Conservation (phyloP, 2,329 filamentous ascomycete genomes). For the Plenodomus lindquistii region DNA sequence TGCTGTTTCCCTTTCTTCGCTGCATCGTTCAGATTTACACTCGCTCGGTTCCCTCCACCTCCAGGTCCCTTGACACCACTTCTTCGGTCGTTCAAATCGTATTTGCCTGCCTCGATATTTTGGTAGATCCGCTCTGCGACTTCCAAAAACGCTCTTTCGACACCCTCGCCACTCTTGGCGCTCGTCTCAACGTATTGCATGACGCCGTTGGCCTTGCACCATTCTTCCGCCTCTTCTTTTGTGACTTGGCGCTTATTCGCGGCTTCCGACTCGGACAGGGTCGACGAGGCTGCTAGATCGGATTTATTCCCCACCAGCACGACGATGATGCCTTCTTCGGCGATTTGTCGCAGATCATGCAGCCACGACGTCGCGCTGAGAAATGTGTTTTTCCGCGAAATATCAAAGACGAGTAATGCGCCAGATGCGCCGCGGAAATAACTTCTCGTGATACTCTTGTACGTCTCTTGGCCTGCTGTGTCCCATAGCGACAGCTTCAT, state of each 20-base stretch:
- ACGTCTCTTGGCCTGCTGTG: slow-evolving; percentile 94
- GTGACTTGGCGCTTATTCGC: slow-evolving; percentile 78
- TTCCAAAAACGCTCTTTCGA: slow-evolving; percentile 89
- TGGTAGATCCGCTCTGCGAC: slow-evolving; percentile 95
- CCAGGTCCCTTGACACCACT: slow-evolving; percentile 81
- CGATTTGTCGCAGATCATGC: slow-evolving; percentile 89
- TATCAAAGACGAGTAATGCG: slow-evolving; percentile 90
- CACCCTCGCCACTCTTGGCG: slow-evolving; percentile 92
- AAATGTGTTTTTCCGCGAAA: slow-evolving; percentile 83
- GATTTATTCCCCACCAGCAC: slow-evolving; percentile 95
- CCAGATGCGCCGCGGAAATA: slow-evolving; percentile 85
- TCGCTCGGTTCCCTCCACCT: slow-evolving; percentile 50
- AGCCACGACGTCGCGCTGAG: slow-evolving; percentile 90
- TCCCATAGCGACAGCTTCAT: slow-evolving; percentile 97
- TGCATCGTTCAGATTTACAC: slow-evolving; percentile 50
- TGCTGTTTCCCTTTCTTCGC: slow-evolving; percentile 38
- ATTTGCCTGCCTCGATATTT: slow-evolving; percentile 93
- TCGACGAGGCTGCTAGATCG: slow-evolving; percentile 67
- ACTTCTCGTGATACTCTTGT: slow-evolving; percentile 92
- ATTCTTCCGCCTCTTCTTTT: slow-evolving; percentile 80
- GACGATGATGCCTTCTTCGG: slow-evolving; percentile 92
- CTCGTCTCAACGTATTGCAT: slow-evolving; percentile 95
- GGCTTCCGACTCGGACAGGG: slow-evolving; percentile 39
- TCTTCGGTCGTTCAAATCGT: slow-evolving; percentile 90
- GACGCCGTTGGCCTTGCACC: slow-evolving; percentile 83